Evolutionary conservation across 139 green algal species (phyloP).

Genomic region (Pleodorina starrii): DNA sequence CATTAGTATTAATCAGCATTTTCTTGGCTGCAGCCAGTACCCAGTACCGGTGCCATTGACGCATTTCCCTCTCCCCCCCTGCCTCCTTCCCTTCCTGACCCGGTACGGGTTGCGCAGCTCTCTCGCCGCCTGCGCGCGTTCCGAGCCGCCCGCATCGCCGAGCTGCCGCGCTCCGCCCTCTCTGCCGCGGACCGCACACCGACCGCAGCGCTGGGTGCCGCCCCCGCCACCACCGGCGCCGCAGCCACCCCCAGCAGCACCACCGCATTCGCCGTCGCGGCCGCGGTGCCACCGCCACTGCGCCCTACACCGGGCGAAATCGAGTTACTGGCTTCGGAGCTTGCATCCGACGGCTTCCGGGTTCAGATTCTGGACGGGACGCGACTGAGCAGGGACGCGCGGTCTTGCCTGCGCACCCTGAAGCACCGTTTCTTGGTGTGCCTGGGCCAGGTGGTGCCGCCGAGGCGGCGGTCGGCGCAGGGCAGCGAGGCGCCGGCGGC

Average conservation of each 20-base stretch:
- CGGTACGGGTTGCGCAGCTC: background rate
- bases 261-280: too few relatives aligned
- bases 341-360: constrained; percentile 56
- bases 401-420: constrained; percentile 62
- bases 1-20: background rate
- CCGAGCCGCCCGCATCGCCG: constrained; percentile 3
- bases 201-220: background rate
- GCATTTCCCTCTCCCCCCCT: background rate
- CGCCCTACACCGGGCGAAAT: constrained; percentile 41
- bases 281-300: background rate
- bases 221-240: background rate
- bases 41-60: too few relatives aligned
- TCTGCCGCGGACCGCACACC: background rate
- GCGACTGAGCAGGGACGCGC: constrained; percentile 12
- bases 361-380: constrained; percentile 56
- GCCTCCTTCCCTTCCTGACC: background rate
- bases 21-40: too few relatives aligned
- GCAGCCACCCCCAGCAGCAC: background rate
- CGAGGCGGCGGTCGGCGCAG: background rate
- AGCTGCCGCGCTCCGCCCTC: background rate
- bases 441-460: constrained; percentile 34
- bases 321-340: constrained; percentile 56
- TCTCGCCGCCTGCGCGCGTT: constrained; percentile 6
- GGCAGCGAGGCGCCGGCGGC: background rate
- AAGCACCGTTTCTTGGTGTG: constrained; percentile 68